Conservation (phyloP, 805 yeast species). For the Metschnikowia lunata region DNA sequence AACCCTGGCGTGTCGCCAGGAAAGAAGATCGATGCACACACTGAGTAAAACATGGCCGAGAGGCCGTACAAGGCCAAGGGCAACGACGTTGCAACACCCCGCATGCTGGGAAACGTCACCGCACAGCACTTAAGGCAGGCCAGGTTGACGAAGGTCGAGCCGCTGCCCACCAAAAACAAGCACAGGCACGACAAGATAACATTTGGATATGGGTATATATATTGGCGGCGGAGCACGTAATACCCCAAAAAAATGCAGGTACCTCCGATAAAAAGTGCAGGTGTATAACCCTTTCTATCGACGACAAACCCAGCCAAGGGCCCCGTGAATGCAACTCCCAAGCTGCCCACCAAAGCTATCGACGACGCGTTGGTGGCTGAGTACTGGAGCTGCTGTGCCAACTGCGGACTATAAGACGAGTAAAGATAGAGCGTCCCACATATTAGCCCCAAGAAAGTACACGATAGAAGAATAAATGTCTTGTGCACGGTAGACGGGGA, state of each 20-base stretch:
- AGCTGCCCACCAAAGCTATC: slow-evolving; percentile 63
- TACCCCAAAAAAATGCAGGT: slow-evolving; percentile 51
- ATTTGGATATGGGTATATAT: slow-evolving; percentile 33
- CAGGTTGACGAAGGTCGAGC: slow-evolving; percentile 62
- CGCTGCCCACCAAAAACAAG: slow-evolving; percentile 57
- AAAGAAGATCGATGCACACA: slow-evolving; percentile 46
- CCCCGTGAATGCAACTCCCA: slow-evolving; percentile 61
- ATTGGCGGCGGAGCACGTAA: slow-evolving; percentile 50
- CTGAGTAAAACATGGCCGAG: slow-evolving; percentile 65
- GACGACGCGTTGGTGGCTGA: slow-evolving; percentile 59
- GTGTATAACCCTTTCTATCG: slow-evolving; percentile 56
- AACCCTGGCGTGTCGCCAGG: slow-evolving; percentile 58
- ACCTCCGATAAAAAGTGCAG: slow-evolving; percentile 50
- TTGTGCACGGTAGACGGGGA: slow-evolving; percentile 18
- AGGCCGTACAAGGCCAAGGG: slow-evolving; percentile 74
- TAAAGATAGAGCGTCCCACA: slow-evolving; percentile 76
- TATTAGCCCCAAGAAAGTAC: slow-evolving; percentile 44
- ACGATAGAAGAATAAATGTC: slow-evolving; percentile 21
- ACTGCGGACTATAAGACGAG: slow-evolving; percentile 75
- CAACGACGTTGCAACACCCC: slow-evolving; percentile 73
- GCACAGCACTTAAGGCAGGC: slow-evolving; percentile 74
- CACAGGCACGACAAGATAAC: slow-evolving; percentile 42
- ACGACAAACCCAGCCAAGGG: slow-evolving; percentile 65
- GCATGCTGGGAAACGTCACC: slow-evolving; percentile 55
- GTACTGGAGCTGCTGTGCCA: slow-evolving; percentile 54